A percentile compares a stretch with the other conserved stretches of the same genome.
These are phyloP conservation scores for Globisporangium canariense DNA, from an alignment of 352 stramenopile genomes.

Conservation along the genomic window DNA sequence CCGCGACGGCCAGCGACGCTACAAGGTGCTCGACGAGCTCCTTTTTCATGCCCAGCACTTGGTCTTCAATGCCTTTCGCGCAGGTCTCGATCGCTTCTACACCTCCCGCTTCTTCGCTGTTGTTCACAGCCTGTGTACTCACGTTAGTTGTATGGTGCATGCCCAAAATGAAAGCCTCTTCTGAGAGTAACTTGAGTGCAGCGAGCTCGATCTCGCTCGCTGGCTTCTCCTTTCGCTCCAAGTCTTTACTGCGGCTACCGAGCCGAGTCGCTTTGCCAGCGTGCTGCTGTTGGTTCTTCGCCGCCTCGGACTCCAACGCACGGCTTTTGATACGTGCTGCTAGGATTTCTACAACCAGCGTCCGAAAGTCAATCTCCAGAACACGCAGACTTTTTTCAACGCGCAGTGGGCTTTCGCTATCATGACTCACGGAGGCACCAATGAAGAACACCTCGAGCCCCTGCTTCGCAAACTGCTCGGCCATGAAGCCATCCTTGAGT, in stretches of 20 bases:
- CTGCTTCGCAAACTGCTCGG: constrained; percentile 25
- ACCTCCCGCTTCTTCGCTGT: neutral
- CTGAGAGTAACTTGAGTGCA: constrained; percentile 19
- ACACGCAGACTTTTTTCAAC: constrained; percentile 49
- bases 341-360: constrained; percentile 49
- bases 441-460: constrained; percentile 43
- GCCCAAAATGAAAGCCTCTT: constrained; percentile 33
- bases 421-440: constrained; percentile 7
- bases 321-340: constrained; percentile 34
- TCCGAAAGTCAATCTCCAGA: constrained; percentile 49
- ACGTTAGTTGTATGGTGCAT: constrained; percentile 19
- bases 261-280: neutral
- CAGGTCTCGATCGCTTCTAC: constrained; percentile 7
- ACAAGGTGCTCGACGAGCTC: constrained; percentile 42
- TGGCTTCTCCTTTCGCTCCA: neutral
- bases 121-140: neutral
- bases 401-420: constrained; percentile 11
- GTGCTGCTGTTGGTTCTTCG: constrained; percentile 7
- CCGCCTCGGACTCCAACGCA: constrained; percentile 14
- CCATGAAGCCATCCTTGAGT: constrained; percentile 30
- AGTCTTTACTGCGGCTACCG: neutral
- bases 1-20: constrained; percentile 27
- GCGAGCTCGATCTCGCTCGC: constrained; percentile 19
- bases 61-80: constrained; percentile 13
- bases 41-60: constrained; percentile 37